Evolutionary conservation across 73 alveolate genomes (phyloP), one percentile per base, ranked within the genome.

Genomic region (Paramecium biaurelia): DNA sequence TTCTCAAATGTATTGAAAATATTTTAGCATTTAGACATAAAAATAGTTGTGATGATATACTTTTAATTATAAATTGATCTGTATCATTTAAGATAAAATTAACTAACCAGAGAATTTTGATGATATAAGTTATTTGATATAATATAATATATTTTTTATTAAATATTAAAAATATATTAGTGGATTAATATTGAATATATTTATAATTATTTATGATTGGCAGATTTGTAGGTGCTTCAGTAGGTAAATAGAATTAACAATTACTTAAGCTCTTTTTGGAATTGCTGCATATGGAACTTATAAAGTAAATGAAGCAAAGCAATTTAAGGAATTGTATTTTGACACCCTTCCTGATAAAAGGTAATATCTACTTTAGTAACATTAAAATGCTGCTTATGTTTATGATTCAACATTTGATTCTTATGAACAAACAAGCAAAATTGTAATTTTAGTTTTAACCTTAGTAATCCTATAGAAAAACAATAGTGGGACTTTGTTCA

Each of bases 381-480:
- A 89, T 72, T 32, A 89, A 18, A 89, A 72, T 43, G 70, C 87
- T 3, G 94, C 94, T 2, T 63, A 70, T 24, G 28, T n/a, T 20
- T 89, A 43, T 89, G 94, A 89, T 45, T 49, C 35, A 45, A 57
- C 41, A 70, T 76, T 89, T 9, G 94, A 89, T 89, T 70, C 82
- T 1, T 89, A 89, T 24, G 94, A 89, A 45, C 67, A 43, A 9
- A 37, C 70, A 23, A 70, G 89, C 57, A 89, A 89, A 72, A 89
- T 89, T 41, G 86, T 72, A 72, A 26, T 5, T 30, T 5, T 37
- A 32, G 20, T 14, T 6, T 1, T 28, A 38, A 72, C 7, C 9
- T 9, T 34, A 72, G 86, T 5, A 63, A 20, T 23, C 79, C 24
- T 89, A 89, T 70, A 35, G 94, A 26, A 70, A 89, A 21, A 70